Evolutionary conservation across 352 stramenopile genomes (phyloP), one percentile per base, ranked within the genome.

Genomic region (Phytophthora vignae): DNA sequence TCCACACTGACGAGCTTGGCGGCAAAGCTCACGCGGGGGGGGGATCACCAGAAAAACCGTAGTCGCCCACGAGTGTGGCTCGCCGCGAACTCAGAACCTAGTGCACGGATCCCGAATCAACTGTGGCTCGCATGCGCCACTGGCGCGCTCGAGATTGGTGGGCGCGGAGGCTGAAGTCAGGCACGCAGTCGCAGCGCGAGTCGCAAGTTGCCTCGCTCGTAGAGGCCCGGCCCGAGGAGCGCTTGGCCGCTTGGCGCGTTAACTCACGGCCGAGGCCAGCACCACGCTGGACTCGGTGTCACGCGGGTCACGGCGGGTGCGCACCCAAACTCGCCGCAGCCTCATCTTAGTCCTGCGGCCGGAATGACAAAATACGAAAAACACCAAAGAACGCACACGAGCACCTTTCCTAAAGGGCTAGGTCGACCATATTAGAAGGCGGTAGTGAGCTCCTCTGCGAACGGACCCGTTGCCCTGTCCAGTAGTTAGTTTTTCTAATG

Each of bases 251-350:
- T 46, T 53, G 46, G 27, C 40, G 59, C 48, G 44, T 69, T 69
- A 80, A 71, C 53, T 72, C 62, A 36, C 60, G 55, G 11, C 36
- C 48, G 52, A 25, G 38, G 21, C 52, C 54, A 76, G 68, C 44
- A 25, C 49, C 2, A 55, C 44, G 60, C 73, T 80, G 64, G 40
- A 74, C 73, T 69, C 68, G 31, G 38, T 62, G 74, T 61, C 60
- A 73, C 64, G 12, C 49, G 62, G 38, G 38, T 46, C 38, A 46
- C 38, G 38, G 11, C 40, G 40, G 68, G 55, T 75, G 62, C 57
- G 67, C 62, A 72, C 71, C 67, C 58, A 68, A n/a, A 25, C 3
- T 40, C 33, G 33, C 33, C 22, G 22, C 22, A 11, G 31, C 31
- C 31, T 38, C 50, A 21, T 77, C 69, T 77, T 74, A 77, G 69